phyloP scores from a whole-genome alignment of 495 filamentous ascomycete genomes.

The Talaromyces thailandensis region DNA sequence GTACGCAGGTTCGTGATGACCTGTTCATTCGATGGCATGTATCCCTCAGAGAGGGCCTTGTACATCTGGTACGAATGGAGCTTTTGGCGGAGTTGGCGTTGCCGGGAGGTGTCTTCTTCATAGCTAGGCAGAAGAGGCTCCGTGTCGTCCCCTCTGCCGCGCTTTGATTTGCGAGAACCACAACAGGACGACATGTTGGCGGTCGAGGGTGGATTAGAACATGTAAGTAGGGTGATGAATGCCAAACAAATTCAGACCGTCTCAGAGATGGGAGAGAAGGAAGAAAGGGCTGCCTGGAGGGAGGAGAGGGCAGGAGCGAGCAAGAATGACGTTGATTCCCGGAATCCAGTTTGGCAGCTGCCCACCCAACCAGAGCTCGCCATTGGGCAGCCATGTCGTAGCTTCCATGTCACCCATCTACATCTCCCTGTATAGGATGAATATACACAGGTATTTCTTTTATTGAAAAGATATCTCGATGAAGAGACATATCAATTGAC shows the following conservation, averaged over 20 bases:
- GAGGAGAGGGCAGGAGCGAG: neutral
- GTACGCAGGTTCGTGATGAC: constrained; percentile 71
- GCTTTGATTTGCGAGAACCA: constrained; percentile 31
- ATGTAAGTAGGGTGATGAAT: neutral
- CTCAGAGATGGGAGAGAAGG: neutral
- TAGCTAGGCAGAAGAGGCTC: constrained; percentile 80
- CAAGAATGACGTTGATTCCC: constrained; percentile 2
- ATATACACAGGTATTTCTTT: no score
- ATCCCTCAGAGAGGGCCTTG: constrained; percentile 73
- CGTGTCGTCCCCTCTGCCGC: constrained; percentile 38
- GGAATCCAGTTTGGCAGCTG: constrained; percentile 4
- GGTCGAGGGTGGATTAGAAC: neutral
- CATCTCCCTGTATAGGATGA: neutral
- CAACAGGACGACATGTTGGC: constrained; percentile 45
- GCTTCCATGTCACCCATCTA: neutral
- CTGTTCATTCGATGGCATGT: constrained; percentile 88
- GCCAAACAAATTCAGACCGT: neutral
- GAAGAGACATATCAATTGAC: neutral
- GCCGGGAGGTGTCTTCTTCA: constrained; percentile 69
- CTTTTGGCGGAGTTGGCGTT: constrained; percentile 72
- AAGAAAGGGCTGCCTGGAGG: no score
- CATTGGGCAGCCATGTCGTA: neutral
- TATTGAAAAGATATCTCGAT: neutral
- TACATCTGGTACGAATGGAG: constrained; percentile 88
- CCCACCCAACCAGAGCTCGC: constrained; percentile 1